Evolutionary conservation across 192 early-diverging fungal genomes (phyloP).

Genomic region (Umbelopsis vinacea): DNA sequence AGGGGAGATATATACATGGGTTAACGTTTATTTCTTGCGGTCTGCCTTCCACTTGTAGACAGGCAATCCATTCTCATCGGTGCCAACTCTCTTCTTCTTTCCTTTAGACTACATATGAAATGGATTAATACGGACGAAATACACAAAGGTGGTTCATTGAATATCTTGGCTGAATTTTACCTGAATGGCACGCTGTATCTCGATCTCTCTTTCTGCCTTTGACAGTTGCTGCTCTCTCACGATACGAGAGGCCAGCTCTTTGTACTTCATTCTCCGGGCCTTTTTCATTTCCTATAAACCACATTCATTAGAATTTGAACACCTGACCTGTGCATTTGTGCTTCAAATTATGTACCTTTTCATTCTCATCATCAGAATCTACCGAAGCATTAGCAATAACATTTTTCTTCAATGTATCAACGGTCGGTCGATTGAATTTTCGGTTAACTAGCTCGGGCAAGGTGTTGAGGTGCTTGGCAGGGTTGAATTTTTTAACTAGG

Average conservation of each 20-base stretch:
- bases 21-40: constrained; percentile 72
- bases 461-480: constrained; percentile 84
- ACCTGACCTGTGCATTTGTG: neutral
- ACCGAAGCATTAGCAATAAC: constrained; percentile 42
- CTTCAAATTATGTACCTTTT: neutral
- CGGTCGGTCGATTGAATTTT: constrained; percentile 81
- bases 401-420: constrained; percentile 55
- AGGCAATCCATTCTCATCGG: constrained; percentile 76
- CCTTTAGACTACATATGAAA: constrained; percentile 68
- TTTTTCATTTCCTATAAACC: constrained; percentile 54
- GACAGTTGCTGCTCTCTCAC: constrained; percentile 77
- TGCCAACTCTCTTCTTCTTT: constrained; percentile 77
- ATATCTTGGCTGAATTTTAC: constrained; percentile 33
- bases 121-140: neutral
- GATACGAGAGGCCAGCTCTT: constrained; percentile 76
- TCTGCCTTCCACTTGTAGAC: constrained; percentile 94
- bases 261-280: constrained; percentile 54
- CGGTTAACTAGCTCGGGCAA: constrained; percentile 75
- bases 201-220: constrained; percentile 76
- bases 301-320: neutral
- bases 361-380: constrained; percentile 27
- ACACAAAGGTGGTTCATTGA: constrained; percentile 3
- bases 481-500: constrained; percentile 71
- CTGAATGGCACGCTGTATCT: constrained; percentile 77
- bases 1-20: neutral